phyloP scores from a whole-genome alignment of 345 rosid genomes.

The Populus simonii region DNA sequence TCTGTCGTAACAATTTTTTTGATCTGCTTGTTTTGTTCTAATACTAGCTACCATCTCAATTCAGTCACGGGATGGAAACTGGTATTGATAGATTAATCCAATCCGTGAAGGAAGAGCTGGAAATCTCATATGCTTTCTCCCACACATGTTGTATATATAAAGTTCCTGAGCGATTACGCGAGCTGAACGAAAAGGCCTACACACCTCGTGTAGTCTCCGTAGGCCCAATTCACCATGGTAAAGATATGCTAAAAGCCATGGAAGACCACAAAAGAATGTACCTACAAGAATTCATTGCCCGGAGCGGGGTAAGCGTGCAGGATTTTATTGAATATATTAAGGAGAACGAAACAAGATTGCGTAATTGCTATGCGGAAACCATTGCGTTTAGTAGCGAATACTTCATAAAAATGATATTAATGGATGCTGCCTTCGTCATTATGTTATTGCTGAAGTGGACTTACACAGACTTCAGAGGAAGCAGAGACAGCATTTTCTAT shows the following conservation, averaged over 20 bases:
- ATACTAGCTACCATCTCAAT: too few species aligned
- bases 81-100: background rate
- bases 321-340: background rate
- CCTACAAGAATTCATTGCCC: background rate
- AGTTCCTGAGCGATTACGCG: background rate
- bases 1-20: too few species aligned
- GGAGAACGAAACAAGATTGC: background rate
- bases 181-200: background rate
- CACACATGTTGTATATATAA: conserved; percentile 7
- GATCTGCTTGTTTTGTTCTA: too few species aligned
- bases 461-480: too few species aligned
- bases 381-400: background rate
- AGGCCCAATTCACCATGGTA: background rate
- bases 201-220: background rate
- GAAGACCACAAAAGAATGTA: conserved; percentile 12
- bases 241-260: background rate
- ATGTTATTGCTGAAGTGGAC: background rate
- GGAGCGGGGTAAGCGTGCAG: background rate
- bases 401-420: conserved; percentile 3
- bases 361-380: background rate
- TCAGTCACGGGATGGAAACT: background rate
- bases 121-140: background rate
- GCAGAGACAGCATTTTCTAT: too few species aligned
- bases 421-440: conserved; percentile 12
- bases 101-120: background rate